These are phyloP conservation scores for Pseudogymnoascus sp. DNA, from an alignment of 2,329 filamentous ascomycete genomes.

Conservation along the genomic window DNA sequence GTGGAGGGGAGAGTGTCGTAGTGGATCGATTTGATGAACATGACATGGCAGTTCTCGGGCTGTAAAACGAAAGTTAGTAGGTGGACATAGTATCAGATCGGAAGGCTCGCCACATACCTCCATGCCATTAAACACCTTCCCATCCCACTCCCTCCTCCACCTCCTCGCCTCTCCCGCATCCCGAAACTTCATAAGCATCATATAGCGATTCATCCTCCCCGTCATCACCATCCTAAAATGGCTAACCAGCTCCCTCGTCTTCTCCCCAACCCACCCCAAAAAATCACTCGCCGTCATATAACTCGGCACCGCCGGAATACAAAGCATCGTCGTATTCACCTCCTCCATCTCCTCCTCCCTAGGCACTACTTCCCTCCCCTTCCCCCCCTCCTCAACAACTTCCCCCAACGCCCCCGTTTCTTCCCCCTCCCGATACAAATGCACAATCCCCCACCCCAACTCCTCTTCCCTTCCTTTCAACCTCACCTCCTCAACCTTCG, in stretches of 20 bases:
- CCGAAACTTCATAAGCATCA: constrained; percentile 92
- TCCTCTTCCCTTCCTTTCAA: constrained; percentile 60
- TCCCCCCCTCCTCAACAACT: constrained; percentile 21
- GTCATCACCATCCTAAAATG: constrained; percentile 95
- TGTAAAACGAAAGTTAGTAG: constrained; percentile 29
- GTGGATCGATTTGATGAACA: constrained; percentile 87
- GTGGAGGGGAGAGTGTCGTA: constrained; percentile 36
- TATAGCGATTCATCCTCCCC: constrained; percentile 78
- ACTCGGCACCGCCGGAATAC: constrained; percentile 87
- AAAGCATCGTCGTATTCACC: constrained; percentile 59
- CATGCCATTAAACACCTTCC: constrained; percentile 85
- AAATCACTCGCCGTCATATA: constrained; percentile 91
- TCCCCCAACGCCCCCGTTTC: constrained; percentile 53
- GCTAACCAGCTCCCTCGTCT: constrained; percentile 75
- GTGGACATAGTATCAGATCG: not conserved
- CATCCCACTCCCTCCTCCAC: constrained; percentile 85
- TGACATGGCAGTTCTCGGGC: constrained; percentile 91
- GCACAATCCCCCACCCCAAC: constrained; percentile 85
- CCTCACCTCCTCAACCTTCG: constrained; percentile 64
- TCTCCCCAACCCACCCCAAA: constrained; percentile 82
- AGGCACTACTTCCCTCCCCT: constrained; percentile 21
- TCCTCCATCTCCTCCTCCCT: constrained; percentile 23
- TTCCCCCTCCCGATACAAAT: constrained; percentile 80
- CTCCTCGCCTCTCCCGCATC: constrained; percentile 63
- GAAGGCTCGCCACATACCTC: constrained; percentile 49